Evolutionary conservation across 345 rosid species (phyloP).

Genomic region (Acer yangbiense): DNA sequence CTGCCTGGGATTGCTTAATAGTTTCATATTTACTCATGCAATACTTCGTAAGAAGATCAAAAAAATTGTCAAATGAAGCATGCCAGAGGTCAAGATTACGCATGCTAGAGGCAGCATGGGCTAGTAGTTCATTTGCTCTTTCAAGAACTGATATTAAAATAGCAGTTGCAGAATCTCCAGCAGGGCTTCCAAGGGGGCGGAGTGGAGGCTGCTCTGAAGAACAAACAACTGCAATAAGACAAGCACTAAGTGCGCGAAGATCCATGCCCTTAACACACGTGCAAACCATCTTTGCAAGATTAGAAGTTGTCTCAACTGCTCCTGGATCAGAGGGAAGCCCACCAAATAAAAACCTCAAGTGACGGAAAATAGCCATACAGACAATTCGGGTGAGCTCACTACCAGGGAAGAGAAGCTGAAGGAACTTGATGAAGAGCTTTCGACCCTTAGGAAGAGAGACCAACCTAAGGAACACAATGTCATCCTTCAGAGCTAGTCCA

Average conservation of each 20-base stretch:
- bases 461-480: constrained; percentile 75
- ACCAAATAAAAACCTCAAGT: constrained; percentile 87
- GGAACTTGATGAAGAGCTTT: constrained; percentile 63
- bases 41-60: constrained; percentile 82
- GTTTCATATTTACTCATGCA: constrained; percentile 88
- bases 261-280: constrained; percentile 78
- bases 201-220: constrained; percentile 98
- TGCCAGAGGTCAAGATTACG: constrained; percentile 83
- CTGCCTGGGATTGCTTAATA: constrained; percentile 56
- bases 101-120: constrained; percentile 47
- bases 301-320: constrained; percentile 64
- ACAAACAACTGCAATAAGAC: constrained; percentile 97
- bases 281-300: constrained; percentile 68
- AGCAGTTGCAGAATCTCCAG: constrained; percentile 87
- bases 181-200: constrained; percentile 84
- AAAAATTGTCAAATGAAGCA: constrained; percentile 93
- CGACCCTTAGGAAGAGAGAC: constrained; percentile 83
- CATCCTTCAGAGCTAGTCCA: constrained; percentile 66
- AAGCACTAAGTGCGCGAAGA: constrained; percentile 81
- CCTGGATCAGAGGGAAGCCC: constrained; percentile 61
- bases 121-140: constrained; percentile 72
- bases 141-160: constrained; percentile 82
- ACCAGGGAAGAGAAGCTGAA: constrained; percentile 82
- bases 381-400: constrained; percentile 81
- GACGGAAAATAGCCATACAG: constrained; percentile 93